Base-by-base conservation (phyloP, 2,329 filamentous ascomycete genomes). In the Nigrospora oryzae region DNA sequence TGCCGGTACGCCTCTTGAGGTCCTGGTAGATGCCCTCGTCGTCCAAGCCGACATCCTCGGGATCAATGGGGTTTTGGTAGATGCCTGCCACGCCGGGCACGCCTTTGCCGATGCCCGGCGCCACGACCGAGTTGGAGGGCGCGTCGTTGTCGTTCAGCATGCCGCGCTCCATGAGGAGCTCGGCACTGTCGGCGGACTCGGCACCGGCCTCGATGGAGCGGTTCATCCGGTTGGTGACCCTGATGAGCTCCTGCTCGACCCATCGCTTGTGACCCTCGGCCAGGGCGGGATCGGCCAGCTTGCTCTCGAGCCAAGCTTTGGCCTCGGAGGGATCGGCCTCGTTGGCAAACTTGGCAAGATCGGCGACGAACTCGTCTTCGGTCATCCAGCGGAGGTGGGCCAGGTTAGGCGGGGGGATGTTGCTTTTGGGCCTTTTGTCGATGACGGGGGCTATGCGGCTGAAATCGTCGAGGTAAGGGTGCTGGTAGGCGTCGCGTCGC, bases 401-500 rank as follows among this genome's bases (percentile, higher is more conserved):
- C 19, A 42, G 36, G 15, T 36, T 36, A 11, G 35, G 71, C 56
- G 71, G 74, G 56, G 73, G 73, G 46, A 62, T 66, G 60, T 66
- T 63, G 39, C 63, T 67, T 46, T 66, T 72, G 53, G 67, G 76
- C 62, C 70, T 79, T 60, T 83, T 77, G 68, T 97, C 91, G 49
- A 93, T 77, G 41, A 87, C 73, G 43, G 89, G 87, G 58, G 88
- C 79, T 51, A 91, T 75, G 46, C 77, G 76, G 48, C 84, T 79
- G 58, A 95, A 85, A 63, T 95, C 88, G 62, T 96, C 89, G 45
- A 91, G 68, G 63, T 95, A 93, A 49, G 79, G 72, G 41, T 90
- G 69, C 43, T 73, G 72, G 71, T 87, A 86, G 10, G 81, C 75
- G 61, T 95, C 89, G 44, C 70, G 74, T 49, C 89, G 82, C 54